Percentiles rank a stretch among this genome's conserved stretches.
Evolutionary conservation across 2,329 filamentous ascomycete species (phyloP).

Genomic region (Fusarium duplospermum): DNA sequence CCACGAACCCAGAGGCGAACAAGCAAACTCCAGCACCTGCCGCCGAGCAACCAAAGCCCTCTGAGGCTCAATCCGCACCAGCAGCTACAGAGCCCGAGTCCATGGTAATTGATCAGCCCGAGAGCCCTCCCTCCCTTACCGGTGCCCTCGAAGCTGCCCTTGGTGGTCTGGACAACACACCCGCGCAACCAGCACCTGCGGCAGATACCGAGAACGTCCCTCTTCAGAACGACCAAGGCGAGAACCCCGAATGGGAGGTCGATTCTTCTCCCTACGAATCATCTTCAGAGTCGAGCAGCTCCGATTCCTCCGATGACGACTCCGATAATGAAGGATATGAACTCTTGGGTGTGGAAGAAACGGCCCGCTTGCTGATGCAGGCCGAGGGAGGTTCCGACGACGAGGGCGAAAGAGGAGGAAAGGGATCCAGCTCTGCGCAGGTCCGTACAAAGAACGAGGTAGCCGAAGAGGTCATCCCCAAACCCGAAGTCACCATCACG

Average conservation of each 20-base stretch:
- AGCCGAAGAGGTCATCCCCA: constrained; percentile 71
- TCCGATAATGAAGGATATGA: constrained; percentile 74
- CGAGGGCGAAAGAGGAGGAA: constrained; percentile 67
- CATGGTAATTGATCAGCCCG: constrained; percentile 53
- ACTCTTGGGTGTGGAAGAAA: constrained; percentile 82
- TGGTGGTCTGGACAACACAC: constrained; percentile 48
- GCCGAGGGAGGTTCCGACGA: constrained; percentile 84
- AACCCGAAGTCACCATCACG: constrained; percentile 83
- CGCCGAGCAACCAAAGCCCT: constrained; percentile 6
- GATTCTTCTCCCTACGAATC: constrained; percentile 83
- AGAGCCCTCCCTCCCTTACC: constrained; percentile 53
- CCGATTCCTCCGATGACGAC: constrained; percentile 70
- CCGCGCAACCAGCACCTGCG: constrained; percentile 27
- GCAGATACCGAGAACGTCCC: constrained; percentile 25
- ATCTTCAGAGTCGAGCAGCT: constrained; percentile 68
- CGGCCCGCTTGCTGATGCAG: constrained; percentile 86
- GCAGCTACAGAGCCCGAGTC: constrained; percentile 44
- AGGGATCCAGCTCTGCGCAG: constrained; percentile 55
- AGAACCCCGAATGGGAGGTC: constrained; percentile 83
- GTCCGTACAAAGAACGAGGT: constrained; percentile 87
- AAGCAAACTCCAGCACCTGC: constrained; percentile 11
- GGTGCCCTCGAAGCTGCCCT: constrained; percentile 58
- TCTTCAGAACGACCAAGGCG: constrained; percentile 50
- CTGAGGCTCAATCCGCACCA: constrained; percentile 8
- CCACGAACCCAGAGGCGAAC: constrained; percentile 13